Base-by-base conservation (phyloP, 345 rosid genomes). In the Ceriops tagal region DNA sequence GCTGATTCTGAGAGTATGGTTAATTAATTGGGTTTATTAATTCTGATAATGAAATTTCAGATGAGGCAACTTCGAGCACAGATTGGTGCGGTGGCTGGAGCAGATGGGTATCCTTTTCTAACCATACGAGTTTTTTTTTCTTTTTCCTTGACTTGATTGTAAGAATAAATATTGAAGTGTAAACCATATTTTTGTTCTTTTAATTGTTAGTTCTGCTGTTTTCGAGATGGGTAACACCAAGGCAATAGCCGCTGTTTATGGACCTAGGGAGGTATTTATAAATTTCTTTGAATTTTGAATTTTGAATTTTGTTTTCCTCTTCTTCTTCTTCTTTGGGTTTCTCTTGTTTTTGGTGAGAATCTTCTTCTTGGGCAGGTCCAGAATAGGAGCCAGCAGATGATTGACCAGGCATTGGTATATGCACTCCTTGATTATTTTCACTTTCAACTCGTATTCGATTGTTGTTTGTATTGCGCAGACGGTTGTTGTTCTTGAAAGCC, bases 141-240 rank as follows among this genome's bases (percentile, higher is more conserved):
- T n/a, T 28, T 10, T 46, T 39, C 5, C 5, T 28, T 5, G 9
- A 0, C 18, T 22, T n/a, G 16, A 6, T 53, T n/a, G 26, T 20
- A n/a, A 10, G 26, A 22, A 34, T 0, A 62, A n/a, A 20, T 10
- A 61, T n/a, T 8, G 51, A 21, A n/a, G 21, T 20, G 43, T 3
- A 11, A 39, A 10, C 47, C 37, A 2, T 22, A 4, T 5, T 30
- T n/a, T 31, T 5, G 6, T 4, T 18, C 6, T 32, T 32, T 21
- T 47, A 39, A 31, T 76, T 13, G 18, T 28, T 74, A 90, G 97
- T 13, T 95, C 97, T 77, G 96, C 96, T 75, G 80, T 85, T 73
- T 95, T 92, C 26, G 98, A 92, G 84, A 92, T 95, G 97, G 97
- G 96, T 55, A 90, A 95, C 79, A 90, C 98, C 22, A 92, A 89